Evolutionary conservation across 805 yeast species (phyloP).

Genomic region (Wickerhamomyces chambardii): DNA sequence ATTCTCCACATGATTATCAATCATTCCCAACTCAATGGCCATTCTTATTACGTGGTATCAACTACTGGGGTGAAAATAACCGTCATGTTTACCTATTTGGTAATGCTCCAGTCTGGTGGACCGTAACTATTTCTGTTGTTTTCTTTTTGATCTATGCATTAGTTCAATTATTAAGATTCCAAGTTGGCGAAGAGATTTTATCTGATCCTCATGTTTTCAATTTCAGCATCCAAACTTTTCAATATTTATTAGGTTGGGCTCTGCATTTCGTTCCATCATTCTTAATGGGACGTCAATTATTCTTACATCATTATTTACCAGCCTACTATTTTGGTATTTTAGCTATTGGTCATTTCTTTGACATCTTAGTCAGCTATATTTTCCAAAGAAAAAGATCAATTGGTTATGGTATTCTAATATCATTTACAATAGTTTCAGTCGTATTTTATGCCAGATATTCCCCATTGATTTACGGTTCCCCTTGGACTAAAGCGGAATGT

Average conservation of each 20-base stretch:
- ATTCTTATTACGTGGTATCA: constrained; percentile 64
- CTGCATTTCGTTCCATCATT: constrained; percentile 69
- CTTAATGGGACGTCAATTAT: constrained; percentile 88
- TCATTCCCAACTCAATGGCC: constrained; percentile 74
- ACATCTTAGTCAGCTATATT: constrained; percentile 36
- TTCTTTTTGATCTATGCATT: constrained; percentile 37
- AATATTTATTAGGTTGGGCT: constrained; percentile 61
- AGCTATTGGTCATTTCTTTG: constrained; percentile 63
- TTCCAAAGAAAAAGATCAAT: constrained; percentile 31
- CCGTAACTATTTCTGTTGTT: constrained; percentile 43
- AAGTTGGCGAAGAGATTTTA: constrained; percentile 42
- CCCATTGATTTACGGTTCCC: constrained; percentile 68
- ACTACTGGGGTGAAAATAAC: constrained; percentile 61
- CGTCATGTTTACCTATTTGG: constrained; percentile 67
- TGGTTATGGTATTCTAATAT: constrained; percentile 34
- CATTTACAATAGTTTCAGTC: constrained; percentile 39
- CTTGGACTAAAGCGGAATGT: constrained; percentile 74
- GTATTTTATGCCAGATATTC: constrained; percentile 53
- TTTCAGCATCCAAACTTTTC: constrained; percentile 54
- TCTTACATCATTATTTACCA: constrained; percentile 90
- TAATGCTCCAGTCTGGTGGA: constrained; percentile 78
- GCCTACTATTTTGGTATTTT: constrained; percentile 83
- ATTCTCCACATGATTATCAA: constrained; percentile 63
- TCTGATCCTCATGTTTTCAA: constrained; percentile 47
- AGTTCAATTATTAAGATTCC: constrained; percentile 51